A percentile compares a stretch with the other conserved stretches of the same genome.
Evolutionary conservation across 2,329 filamentous ascomycete genomes (phyloP).

Genomic region (Neurospora sp.): DNA sequence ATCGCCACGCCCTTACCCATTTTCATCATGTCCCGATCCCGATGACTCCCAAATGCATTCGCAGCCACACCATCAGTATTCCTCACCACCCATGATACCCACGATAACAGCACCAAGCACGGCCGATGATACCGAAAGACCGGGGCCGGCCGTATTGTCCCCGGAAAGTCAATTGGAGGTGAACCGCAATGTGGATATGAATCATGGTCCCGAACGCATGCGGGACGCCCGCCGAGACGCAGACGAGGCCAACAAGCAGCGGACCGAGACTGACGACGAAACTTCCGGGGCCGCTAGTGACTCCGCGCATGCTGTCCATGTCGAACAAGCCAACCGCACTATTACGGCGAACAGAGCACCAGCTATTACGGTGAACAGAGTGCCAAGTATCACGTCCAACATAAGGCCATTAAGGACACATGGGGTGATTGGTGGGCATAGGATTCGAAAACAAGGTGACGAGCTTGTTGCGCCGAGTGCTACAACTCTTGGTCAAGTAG

Average conservation of each 20-base stretch:
- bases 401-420: not conserved
- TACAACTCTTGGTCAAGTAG: constrained; percentile 20
- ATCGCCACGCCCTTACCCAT: constrained; percentile 24
- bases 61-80: constrained; percentile 1
- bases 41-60: constrained; percentile 11
- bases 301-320: not conserved
- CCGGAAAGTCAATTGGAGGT: constrained; percentile 28
- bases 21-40: constrained; percentile 20
- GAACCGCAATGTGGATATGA: constrained; percentile 8
- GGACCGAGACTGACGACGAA: constrained; percentile 17
- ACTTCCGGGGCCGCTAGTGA: constrained; percentile 7
- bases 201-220: constrained; percentile 11
- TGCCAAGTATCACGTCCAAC: not conserved
- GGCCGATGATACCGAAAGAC: constrained; percentile 19
- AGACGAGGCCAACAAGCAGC: constrained; percentile 20
- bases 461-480: constrained; percentile 4
- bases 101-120: not conserved
- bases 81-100: not conserved
- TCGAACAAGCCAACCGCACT: not conserved
- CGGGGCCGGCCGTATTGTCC: constrained; percentile 34
- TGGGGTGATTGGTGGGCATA: not conserved
- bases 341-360: not conserved
- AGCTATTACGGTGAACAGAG: not conserved
- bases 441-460: constrained; percentile 2
- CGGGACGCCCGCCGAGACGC: constrained; percentile 4